Evolutionary conservation across 164 flowering plant species (phyloP).

Genomic region (Cinnamomum chago): DNA sequence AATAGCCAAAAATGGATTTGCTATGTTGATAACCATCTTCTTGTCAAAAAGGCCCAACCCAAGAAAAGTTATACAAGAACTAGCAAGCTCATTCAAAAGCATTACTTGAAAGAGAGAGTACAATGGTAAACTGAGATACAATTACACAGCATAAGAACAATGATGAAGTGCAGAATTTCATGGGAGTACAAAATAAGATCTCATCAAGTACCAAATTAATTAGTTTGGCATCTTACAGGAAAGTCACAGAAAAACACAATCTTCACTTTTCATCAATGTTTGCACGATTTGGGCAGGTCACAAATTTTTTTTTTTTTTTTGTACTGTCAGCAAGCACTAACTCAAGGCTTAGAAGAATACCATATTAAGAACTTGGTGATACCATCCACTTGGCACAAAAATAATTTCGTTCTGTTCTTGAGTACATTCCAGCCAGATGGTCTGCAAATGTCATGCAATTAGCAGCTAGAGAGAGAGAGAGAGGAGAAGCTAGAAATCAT

Average conservation of each 20-base stretch:
- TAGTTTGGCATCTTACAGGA: background rate
- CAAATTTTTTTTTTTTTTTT: too few relatives aligned
- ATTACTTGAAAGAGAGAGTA: too few relatives aligned
- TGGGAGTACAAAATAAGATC: too few relatives aligned
- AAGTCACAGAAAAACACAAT: background rate
- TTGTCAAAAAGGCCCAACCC: too few relatives aligned
- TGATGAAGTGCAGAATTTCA: too few relatives aligned
- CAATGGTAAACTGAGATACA: too few relatives aligned
- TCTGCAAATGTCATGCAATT: conserved; percentile 31
- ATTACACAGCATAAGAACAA: too few relatives aligned
- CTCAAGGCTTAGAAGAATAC: conserved; percentile 25
- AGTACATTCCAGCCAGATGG: conserved; percentile 80
- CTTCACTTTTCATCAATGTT: background rate
- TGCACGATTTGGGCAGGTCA: background rate
- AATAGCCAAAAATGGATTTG: too few relatives aligned
- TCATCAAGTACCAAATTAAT: too few relatives aligned
- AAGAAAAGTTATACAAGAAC: too few relatives aligned
- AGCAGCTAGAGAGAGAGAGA: background rate
- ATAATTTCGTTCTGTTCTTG: conserved; percentile 78
- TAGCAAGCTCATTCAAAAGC: too few relatives aligned
- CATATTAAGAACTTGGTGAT: conserved; percentile 96
- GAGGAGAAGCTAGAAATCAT: background rate
- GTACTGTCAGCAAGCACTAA: background rate
- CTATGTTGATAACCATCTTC: too few relatives aligned
- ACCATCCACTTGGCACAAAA: conserved; percentile 99